Evolutionary conservation across 495 filamentous ascomycete species (phyloP).

Genomic region (Neurospora sublineolata): DNA sequence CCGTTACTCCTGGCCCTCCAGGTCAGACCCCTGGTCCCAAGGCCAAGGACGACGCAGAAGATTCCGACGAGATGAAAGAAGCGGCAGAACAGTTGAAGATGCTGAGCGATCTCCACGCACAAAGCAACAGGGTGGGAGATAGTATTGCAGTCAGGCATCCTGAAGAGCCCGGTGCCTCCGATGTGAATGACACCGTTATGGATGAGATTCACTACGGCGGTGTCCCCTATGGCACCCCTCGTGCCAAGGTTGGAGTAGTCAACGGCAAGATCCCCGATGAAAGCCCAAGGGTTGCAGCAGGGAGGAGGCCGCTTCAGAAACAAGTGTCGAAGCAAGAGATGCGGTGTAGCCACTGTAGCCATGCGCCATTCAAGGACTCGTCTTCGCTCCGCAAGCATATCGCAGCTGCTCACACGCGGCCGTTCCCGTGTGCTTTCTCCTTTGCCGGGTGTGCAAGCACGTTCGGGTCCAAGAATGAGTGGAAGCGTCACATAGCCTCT

Average conservation of each 20-base stretch:
- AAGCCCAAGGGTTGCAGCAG: constrained; percentile 19
- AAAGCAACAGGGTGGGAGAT: constrained; percentile 19
- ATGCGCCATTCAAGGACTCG: constrained; percentile 47
- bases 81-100: constrained; percentile 48
- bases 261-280: background rate
- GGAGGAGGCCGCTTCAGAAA: constrained; percentile 38
- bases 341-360: constrained; percentile 41
- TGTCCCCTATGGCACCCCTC: constrained; percentile 31
- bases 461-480: constrained; percentile 92
- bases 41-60: constrained; percentile 40
- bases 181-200: constrained; percentile 24
- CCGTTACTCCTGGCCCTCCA: constrained; percentile 7
- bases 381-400: constrained; percentile 49
- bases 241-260: constrained; percentile 15
- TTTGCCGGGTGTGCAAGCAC: constrained; percentile 75
- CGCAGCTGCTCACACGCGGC: constrained; percentile 50
- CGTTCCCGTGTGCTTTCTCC: constrained; percentile 76
- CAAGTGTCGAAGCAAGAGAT: constrained; percentile 42
- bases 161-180: constrained; percentile 34
- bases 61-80: constrained; percentile 48
- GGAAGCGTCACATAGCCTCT: constrained; percentile 77
- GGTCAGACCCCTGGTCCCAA: constrained; percentile 7
- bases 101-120: constrained; percentile 26
- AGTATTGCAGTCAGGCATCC: constrained; percentile 23
- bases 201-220: constrained; percentile 26